Evolutionary conservation across 2,329 filamentous ascomycete genomes (phyloP), one percentile per base, ranked within the genome.

Genomic region (Blastomyces emzantsi): DNA sequence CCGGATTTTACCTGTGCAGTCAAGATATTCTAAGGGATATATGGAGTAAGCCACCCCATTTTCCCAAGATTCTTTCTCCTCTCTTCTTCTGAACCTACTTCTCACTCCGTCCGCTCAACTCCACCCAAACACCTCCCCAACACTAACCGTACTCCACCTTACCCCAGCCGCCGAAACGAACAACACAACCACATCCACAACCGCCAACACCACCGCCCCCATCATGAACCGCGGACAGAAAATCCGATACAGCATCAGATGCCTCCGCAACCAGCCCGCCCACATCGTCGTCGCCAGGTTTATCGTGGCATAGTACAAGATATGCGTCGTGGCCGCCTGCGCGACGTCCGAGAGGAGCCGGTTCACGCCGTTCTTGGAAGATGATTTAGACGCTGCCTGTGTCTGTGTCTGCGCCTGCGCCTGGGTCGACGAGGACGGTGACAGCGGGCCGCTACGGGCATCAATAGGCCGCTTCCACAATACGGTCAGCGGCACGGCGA

Each of bases 211-310:
- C 3, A 83, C 77, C 0, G 86, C 87, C 0, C 88, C 91, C 73
- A 90, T 83, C 88, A 99, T 90, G 78, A 93, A 99, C 36, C 93
- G 80, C 57, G 94, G 94, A 77, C 84, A 88, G 72, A 99, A 99
- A 54, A 99, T 91, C 52, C 94, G 84, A 77, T 94, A 99, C 39
- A 99, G 83, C 94, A 99, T 99, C 67, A 99, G 82, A 79, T 99
- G 94, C 61, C 94, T 83, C 62, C 94, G 83, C 71, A 99, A 78
- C 78, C 91, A 87, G 1, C 90, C 92, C 0, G 93, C 90, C 88
- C 93, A 97, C 74, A 89, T 86, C 70, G 94, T 95, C 4, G 92
- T 96, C 0, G 91, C 90, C 28, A 96, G 77, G 36, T 88, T 88
- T 72, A 97, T 84, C 9, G 90, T 88, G 5, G 90, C 90, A 72